Percentiles rank a stretch among this genome's conserved stretches.
phyloP scores from a whole-genome alignment of 495 filamentous ascomycete genomes.

The Halenospora varia region DNA sequence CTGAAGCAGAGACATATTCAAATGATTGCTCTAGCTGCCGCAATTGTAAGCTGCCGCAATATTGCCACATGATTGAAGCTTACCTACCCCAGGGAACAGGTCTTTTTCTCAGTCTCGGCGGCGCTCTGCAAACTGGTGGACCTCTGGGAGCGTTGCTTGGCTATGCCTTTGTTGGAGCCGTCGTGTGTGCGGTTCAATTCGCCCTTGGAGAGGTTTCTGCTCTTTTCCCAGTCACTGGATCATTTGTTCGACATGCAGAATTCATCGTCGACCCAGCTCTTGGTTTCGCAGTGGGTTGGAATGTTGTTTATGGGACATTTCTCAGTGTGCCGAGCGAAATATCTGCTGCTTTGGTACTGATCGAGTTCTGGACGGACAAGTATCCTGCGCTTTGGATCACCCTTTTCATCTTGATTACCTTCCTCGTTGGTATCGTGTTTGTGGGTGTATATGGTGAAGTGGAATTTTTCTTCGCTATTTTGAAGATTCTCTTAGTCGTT shows the following conservation, averaged over 20 bases:
- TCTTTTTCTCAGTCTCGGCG: conserved; percentile 43
- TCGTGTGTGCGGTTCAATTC: conserved; percentile 48
- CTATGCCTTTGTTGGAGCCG: conserved; percentile 47
- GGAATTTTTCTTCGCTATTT: conserved; percentile 51
- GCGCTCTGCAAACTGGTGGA: conserved; percentile 41
- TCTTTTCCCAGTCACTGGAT: conserved; percentile 55
- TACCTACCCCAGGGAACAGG: conserved; percentile 43
- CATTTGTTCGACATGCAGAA: conserved; percentile 60
- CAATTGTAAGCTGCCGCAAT: conserved; percentile 42
- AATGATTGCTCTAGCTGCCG: conserved; percentile 68
- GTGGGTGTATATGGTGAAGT: conserved; percentile 53
- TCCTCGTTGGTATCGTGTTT: conserved; percentile 47
- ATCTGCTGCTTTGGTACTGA: conserved; percentile 55
- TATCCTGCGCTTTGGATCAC: conserved; percentile 51
- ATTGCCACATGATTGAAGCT: neutral
- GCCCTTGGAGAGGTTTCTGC: conserved; percentile 56
- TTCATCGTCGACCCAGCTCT: conserved; percentile 72
- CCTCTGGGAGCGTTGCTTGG: conserved; percentile 48
- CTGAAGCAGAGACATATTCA: conserved; percentile 60
- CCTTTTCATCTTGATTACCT: conserved; percentile 50
- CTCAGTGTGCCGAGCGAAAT: conserved; percentile 56
- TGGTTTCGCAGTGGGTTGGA: conserved; percentile 75
- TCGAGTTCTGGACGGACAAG: conserved; percentile 52
- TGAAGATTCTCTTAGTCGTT: conserved; percentile 54
- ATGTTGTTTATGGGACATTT: conserved; percentile 44